A percentile compares a stretch with the other conserved stretches of the same genome.
Conservation (phyloP, 2,329 filamentous ascomycete species). For the Colletotrichum endophyticum region DNA sequence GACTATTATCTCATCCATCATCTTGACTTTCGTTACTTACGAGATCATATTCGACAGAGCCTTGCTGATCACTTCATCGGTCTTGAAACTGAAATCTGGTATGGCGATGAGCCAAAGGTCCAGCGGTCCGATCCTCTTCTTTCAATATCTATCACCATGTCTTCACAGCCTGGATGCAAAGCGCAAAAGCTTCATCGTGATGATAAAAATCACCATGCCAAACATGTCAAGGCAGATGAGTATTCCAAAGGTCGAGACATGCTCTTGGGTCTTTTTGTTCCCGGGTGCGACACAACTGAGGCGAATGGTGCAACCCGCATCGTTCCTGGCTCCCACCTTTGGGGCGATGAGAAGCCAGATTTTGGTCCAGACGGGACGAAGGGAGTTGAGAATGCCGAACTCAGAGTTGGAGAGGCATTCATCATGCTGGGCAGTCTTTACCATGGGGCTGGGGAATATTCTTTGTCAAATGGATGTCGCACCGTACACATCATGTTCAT, state of each 20-base stretch:
- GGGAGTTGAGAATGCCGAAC: slow-evolving; percentile 28
- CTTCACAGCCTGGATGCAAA: slow-evolving; percentile 33
- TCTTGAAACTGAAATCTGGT: slow-evolving; percentile 37
- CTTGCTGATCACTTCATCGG: slow-evolving; percentile 35
- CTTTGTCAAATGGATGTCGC: slow-evolving; percentile 29
- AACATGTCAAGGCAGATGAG: slow-evolving; percentile 26
- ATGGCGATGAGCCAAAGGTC: slow-evolving; percentile 29
- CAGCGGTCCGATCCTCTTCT: slow-evolving; percentile 38
- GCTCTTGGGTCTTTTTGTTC: slow-evolving; percentile 38
- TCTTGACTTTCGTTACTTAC: not conserved
- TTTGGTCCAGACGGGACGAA: slow-evolving; percentile 34
- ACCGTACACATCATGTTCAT: slow-evolving; percentile 44
- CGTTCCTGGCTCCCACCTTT: slow-evolving; percentile 41
- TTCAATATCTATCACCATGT: slow-evolving; percentile 41
- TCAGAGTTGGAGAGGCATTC: slow-evolving; percentile 39
- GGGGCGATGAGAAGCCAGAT: slow-evolving; percentile 40
- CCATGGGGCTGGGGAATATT: slow-evolving; percentile 38
- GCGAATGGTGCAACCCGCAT: slow-evolving; percentile 41
- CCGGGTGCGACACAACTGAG: slow-evolving; percentile 35
- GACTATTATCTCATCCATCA: not conserved
- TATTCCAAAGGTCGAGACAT: slow-evolving; percentile 36
- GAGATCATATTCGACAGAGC: slow-evolving; percentile 11
- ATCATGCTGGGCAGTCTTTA: slow-evolving; percentile 42
- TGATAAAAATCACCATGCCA: slow-evolving; percentile 42
- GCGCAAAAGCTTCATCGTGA: slow-evolving; percentile 40